Conservation (phyloP, 306 rosid species). For the Fagus crenata region DNA sequence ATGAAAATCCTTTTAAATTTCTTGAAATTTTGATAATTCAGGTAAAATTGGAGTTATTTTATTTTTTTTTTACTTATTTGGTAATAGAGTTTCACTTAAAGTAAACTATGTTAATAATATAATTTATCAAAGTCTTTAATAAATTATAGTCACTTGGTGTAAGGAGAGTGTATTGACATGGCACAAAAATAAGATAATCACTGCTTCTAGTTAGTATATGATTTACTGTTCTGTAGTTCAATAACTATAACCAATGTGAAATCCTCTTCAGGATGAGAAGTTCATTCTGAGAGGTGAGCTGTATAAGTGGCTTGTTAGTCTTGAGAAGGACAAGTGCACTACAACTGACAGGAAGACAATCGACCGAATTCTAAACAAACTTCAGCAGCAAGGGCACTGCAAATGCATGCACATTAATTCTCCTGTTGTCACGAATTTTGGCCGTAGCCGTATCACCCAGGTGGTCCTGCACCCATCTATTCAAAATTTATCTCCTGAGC, state of each 20-base stretch:
- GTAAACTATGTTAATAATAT: too few relatives aligned
- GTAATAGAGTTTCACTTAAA: too few relatives aligned
- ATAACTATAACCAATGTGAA: constrained; percentile 10
- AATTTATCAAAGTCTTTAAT: background rate
- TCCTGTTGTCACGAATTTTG: constrained; percentile 69
- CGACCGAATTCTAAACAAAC: constrained; percentile 63
- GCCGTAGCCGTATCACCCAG: constrained; percentile 41
- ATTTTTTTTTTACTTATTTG: too few relatives aligned
- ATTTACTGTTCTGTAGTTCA: constrained; percentile 19
- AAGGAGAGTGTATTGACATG: too few relatives aligned
- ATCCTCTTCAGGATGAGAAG: constrained; percentile 61
- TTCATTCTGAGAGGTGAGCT: constrained; percentile 72
- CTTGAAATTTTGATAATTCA: too few relatives aligned
- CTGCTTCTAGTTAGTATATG: too few relatives aligned
- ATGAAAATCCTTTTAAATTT: too few relatives aligned
- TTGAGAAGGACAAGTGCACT: constrained; percentile 68
- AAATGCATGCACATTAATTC: constrained; percentile 59
- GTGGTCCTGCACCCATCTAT: constrained; percentile 81
- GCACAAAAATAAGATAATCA: too few relatives aligned
- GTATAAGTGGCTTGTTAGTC: constrained; percentile 66
- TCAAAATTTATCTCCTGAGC: constrained; percentile 57
- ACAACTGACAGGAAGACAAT: constrained; percentile 72
- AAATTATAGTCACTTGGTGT: too few relatives aligned
- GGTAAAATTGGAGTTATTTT: too few relatives aligned
- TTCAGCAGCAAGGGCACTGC: constrained; percentile 69